Percentiles rank a stretch among this genome's conserved stretches.
These are phyloP conservation scores for Podila horticola DNA, from an alignment of 192 early-diverging fungal species.

Conservation along the genomic window DNA sequence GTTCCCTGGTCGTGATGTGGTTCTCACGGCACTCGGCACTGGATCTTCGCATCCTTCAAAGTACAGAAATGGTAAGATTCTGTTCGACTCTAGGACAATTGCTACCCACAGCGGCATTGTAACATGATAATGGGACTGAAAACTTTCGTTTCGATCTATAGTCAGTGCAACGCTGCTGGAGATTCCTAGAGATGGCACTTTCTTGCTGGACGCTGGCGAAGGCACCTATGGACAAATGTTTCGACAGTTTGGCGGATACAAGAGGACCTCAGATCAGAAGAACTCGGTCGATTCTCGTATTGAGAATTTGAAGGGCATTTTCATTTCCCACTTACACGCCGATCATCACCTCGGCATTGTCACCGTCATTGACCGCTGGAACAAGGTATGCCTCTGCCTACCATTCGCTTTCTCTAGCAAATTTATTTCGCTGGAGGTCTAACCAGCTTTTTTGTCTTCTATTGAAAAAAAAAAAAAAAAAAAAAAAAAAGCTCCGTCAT, in stretches of 20 bases:
- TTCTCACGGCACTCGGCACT: slow-evolving; percentile 87
- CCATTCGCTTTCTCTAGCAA: background rate
- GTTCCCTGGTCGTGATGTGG: slow-evolving; percentile 58
- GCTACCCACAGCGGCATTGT: background rate
- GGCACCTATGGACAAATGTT: slow-evolving; percentile 87
- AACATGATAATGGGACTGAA: background rate
- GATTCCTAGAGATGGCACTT: slow-evolving; percentile 66
- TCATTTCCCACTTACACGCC: slow-evolving; percentile 97
- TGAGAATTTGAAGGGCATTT: slow-evolving; percentile 72
- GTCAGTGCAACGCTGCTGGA: slow-evolving; percentile 86
- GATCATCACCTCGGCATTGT: slow-evolving; percentile 96
- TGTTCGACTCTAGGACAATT: too few relatives aligned
- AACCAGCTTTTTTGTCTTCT: background rate
- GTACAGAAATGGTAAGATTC: slow-evolving; percentile 83
- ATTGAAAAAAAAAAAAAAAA: background rate
- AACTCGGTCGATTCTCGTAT: slow-evolving; percentile 67
- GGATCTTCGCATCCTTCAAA: slow-evolving; percentile 89
- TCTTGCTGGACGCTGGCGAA: slow-evolving; percentile 93
- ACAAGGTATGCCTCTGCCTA: slow-evolving; percentile 54
- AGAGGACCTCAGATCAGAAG: slow-evolving; percentile 12
- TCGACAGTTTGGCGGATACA: slow-evolving; percentile 65
- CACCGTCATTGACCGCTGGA: slow-evolving; percentile 77
- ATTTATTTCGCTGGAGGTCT: background rate
- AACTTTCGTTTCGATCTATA: slow-evolving; percentile 10
- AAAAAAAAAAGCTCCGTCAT: slow-evolving; percentile 7